Conservation (phyloP, 2,329 filamentous ascomycete species). For the Harringtonia lauricola region DNA sequence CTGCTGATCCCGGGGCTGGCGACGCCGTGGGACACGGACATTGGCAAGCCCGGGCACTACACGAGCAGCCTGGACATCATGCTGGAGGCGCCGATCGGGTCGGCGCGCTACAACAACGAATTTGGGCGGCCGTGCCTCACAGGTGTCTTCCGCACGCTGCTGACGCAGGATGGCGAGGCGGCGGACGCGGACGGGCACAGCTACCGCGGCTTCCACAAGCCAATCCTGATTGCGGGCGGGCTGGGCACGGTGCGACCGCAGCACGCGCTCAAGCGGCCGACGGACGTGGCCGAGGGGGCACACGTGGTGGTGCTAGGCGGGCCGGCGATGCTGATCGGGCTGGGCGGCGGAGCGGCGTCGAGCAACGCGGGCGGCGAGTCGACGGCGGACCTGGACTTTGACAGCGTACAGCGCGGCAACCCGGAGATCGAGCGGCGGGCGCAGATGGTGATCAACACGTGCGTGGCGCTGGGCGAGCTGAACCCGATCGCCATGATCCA, state of each 20-base stretch:
- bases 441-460: slow-evolving; percentile 97
- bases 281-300: slow-evolving; percentile 73
- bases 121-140: slow-evolving; percentile 84
- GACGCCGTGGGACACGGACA: slow-evolving; percentile 82
- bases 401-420: slow-evolving; percentile 93
- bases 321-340: slow-evolving; percentile 93
- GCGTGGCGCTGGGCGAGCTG: slow-evolving; percentile 68
- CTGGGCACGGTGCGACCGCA: slow-evolving; percentile 85
- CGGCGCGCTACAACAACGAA: slow-evolving; percentile 94
- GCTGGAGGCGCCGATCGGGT: slow-evolving; percentile 92
- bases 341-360: slow-evolving; percentile 90
- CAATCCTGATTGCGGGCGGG: slow-evolving; percentile 96
- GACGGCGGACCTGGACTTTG: slow-evolving; percentile 88
- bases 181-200: slow-evolving; percentile 35
- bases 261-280: slow-evolving; percentile 75
- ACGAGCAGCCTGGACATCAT: slow-evolving; percentile 94
- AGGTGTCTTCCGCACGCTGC: slow-evolving; percentile 85
- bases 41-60: slow-evolving; percentile 84
- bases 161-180: slow-evolving; percentile 48
- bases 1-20: slow-evolving; percentile 74
- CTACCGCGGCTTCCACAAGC: slow-evolving; percentile 89
- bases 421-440: slow-evolving; percentile 91
- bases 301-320: slow-evolving; percentile 89
- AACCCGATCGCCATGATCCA: slow-evolving; percentile 96
- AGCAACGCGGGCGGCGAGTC: slow-evolving; percentile 81